Evolutionary conservation across 2,329 filamentous ascomycete species (phyloP), one percentile per base, ranked within the genome.

Genomic region (Juglanconis sp.): DNA sequence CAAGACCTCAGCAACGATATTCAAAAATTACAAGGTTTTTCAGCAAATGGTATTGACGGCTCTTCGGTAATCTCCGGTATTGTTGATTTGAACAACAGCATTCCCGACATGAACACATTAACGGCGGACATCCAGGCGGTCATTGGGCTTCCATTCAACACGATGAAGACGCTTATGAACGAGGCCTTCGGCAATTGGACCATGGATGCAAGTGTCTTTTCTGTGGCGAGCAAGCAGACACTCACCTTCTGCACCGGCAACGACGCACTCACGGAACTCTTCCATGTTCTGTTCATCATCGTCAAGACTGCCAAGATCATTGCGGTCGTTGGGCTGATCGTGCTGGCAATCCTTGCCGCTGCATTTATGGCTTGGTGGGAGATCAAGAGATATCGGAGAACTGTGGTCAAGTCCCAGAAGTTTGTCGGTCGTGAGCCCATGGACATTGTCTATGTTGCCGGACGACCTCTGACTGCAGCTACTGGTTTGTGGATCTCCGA

Each of bases 201-300:
- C 36, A 96, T 98, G 71, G 86, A 97, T 71, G 82, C 87, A 15
- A 84, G 85, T 11, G 75, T 89, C 9, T 94, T 99, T 67, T 92
- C 93, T 0, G 82, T 96, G 3, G 92, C 95, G 1, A 78, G 88
- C 67, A 96, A 96, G 77, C 83, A 96, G 73, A 78, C 86, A 42
- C 80, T 99, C 56, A 88, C 83, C 1, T 98, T 99, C 77, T 99
- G 95, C 78, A 91, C 91, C 47, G 86, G 92, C 70, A 92, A 95
- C 75, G 83, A 91, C 65, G 86, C 84, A 36, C 89, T 99, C 73
- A 86, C 88, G 69, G 81, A 87, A 65, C 98, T 98, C 79, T 99
- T 99, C 73, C 78, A 87, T 59, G 80, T 80, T 11, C 79, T 98
- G 1, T 85, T 86, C 54, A 76, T 84, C 32, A 79, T 92, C 49